Percentiles rank a stretch among this genome's conserved stretches.
phyloP scores from a whole-genome alignment of 345 rosid genomes.

The Eucalyptus polyanthemos region DNA sequence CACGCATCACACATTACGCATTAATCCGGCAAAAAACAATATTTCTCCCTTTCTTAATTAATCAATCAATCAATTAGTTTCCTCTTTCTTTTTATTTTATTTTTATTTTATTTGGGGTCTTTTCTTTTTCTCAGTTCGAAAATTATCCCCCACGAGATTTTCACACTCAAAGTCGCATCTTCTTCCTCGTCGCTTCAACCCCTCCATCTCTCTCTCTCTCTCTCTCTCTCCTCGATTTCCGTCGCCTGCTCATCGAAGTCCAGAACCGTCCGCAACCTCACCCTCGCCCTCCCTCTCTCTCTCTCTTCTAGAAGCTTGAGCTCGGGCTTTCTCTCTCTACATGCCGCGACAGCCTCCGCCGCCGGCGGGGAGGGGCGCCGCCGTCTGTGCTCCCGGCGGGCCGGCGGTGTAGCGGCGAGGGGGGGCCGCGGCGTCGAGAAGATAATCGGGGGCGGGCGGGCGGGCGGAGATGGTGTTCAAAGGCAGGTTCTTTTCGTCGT shows the following conservation, averaged over 20 bases:
- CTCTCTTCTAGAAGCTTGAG: neutral
- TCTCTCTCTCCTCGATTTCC: neutral
- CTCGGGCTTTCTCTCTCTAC: neutral
- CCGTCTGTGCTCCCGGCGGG: neutral
- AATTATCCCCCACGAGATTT: neutral
- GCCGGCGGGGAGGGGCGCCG: neutral
- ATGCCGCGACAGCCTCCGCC: neutral
- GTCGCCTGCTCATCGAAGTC: neutral
- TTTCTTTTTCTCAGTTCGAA: neutral
- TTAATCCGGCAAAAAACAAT: neutral
- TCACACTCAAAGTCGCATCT: neutral
- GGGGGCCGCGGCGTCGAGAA: neutral
- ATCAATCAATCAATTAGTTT: no score
- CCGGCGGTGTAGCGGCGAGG: neutral
- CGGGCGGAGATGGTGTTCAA: conserved; percentile 64
- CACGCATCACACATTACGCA: neutral
- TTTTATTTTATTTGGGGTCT: no score
- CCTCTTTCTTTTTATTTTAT: no score
- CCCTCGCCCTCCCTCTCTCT: neutral
- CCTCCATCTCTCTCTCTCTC: neutral
- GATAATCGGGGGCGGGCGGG: neutral
- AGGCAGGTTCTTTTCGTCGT: conserved; percentile 85
- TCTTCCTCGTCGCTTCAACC: neutral
- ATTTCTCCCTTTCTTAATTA: no score
- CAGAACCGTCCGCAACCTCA: neutral